These are phyloP conservation scores for Acanthamoeba royreba DNA, from an alignment of 208 protist species.

Conservation along the genomic window DNA sequence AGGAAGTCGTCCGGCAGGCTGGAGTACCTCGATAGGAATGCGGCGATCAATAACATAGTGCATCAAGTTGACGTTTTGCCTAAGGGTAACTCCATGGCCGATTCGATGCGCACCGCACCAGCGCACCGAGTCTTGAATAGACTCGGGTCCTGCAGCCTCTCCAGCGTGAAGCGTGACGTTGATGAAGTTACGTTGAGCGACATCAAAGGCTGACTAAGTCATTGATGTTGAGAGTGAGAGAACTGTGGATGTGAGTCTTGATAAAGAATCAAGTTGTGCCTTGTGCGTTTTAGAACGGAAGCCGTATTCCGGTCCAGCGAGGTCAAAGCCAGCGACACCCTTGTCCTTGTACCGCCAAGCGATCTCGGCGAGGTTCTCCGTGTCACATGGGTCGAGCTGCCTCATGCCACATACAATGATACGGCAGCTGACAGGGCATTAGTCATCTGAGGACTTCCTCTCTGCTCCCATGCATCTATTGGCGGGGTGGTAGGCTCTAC, in stretches of 20 bases:
- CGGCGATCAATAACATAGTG: conserved; percentile 63
- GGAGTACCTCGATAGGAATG: conserved; percentile 67
- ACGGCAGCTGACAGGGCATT: conserved; percentile 51
- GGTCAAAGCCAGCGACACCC: conserved; percentile 74
- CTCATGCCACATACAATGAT: conserved; percentile 78
- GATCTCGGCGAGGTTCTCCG: conserved; percentile 73
- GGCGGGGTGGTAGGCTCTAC: too few relatives aligned
- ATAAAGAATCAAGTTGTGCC: background rate
- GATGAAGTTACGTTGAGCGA: conserved; percentile 65
- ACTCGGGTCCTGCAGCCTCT: conserved; percentile 64
- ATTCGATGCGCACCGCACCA: conserved; percentile 78
- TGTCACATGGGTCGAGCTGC: conserved; percentile 60
- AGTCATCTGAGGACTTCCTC: too few relatives aligned
- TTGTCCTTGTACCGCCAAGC: conserved; percentile 67
- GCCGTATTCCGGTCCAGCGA: conserved; percentile 73
- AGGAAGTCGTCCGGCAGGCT: background rate
- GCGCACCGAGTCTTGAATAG: conserved; percentile 66
- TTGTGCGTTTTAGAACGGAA: conserved; percentile 65
- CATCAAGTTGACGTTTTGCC: conserved; percentile 62
- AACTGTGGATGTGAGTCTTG: background rate
- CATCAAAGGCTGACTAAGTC: conserved; percentile 60
- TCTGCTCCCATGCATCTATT: background rate
- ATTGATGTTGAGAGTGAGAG: background rate
- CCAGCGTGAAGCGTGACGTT: conserved; percentile 72
- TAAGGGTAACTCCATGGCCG: conserved; percentile 71